Evolutionary conservation across 2,329 filamentous ascomycete species (phyloP), one percentile per base, ranked within the genome.

Genomic region (Aspergillus sojae): DNA sequence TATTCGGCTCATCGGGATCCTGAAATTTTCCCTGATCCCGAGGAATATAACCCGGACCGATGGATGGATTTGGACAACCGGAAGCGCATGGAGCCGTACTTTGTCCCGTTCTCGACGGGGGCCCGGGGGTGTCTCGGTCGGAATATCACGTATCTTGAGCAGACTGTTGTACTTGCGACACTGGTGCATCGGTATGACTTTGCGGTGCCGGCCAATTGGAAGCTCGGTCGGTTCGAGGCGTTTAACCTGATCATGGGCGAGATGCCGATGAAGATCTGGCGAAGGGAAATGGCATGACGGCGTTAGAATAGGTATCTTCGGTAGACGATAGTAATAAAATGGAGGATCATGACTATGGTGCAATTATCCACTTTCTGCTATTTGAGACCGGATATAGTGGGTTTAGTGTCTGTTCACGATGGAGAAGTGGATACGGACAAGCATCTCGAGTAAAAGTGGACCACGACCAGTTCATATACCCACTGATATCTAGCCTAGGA

Each of bases 161-260:
- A 84, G 66, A 78, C 77, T 5, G 77, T 83, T 6, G 63, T 80
- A 1, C 30, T 83, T n/a, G 81, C 80, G 1, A 77, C 76, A 0
- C 65, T 83, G 21, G 72, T 84, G 2, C 78, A 81, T 65, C 71
- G 79, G 4, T 83, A 81, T 60, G 76, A 82, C 21, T 80, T 82
- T 72, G 72, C 70, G 2, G 62, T 80, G 34, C 70, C 73, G 2
- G 54, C 55, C 46, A 70, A 71, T 0, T 80, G 75, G 72, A 68
- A 73, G 56, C 63, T 71, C 9, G 55, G 68, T 30, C 60, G 74
- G 19, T 57, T 62, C 53, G 66, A 70, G 48, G 63, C 65, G 4
- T 67, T 70, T 32, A 70, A 66, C 58, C 41, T 67, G 14, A 48
- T 67, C 21, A 30, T 67, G 41, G 62, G 65, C 1, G 67, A 67